Base-by-base conservation (phyloP, 176 grass and related monocot species). In the Neostapfia colusana region DNA sequence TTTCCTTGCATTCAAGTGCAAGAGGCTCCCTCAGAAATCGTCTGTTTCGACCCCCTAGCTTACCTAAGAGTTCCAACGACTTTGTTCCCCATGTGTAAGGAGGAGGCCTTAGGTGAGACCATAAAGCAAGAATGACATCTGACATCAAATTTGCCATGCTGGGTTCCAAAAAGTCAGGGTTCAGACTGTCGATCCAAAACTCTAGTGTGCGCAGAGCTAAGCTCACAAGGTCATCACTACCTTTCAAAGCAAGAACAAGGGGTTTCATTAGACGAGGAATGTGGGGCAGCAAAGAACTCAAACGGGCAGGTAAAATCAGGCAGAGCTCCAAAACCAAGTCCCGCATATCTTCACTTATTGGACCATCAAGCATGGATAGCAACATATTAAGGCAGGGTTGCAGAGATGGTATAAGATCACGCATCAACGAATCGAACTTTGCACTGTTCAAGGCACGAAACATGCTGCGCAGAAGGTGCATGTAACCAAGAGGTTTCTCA, bases 101-200 rank as follows among this genome's bases (percentile, higher is more conserved):
- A 65, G 71, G 77, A 16, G 95, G 95, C 87, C 92, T 95, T 65
- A 99, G 59, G 78, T 99, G 95, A 80, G 89, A 93, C 95, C 95
- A 99, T 69, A 99, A 88, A 67, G 95, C 92, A 86, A 90, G 91
- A 84, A 95, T 99, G 75, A 99, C 95, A 74, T 99, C 95, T 11
- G 95, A 88, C 92, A 99, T 95, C 70, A 93, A 86, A 90, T 85
- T 93, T 66, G 95, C 95, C 95, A 99, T 99, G 82, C 92, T 99
- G n/a, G 95, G 95, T 84, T 99, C 95, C 57, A 99, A 83, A 84
- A 99, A 99, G 87, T 99, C 95, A 84, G 95, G 95, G 63, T 99
- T 99, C 48, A 99, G 74, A 65, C 95, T 99, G 75, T 99, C 95
- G 72, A 99, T 99, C 95, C 95, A 99, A 83, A 99, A 99, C 58